phyloP scores from a whole-genome alignment of 2,329 filamentous ascomycete species.

The Neocatenulostroma microsporum region DNA sequence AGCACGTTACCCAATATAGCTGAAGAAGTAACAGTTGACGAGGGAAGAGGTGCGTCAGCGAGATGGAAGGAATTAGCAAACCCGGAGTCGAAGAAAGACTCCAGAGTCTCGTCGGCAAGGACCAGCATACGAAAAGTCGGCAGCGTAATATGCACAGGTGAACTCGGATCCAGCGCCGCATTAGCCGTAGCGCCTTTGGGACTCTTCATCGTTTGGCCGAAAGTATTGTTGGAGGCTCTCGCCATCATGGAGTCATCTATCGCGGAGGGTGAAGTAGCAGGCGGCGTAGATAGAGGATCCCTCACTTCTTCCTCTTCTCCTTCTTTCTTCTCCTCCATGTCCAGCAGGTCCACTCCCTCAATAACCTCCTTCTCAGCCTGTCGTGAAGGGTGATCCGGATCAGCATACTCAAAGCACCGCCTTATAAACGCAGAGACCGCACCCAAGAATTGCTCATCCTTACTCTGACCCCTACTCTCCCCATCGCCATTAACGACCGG shows the following conservation, averaged over 20 bases:
- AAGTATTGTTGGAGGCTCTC: slow-evolving; percentile 23
- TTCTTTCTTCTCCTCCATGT: slow-evolving; percentile 44
- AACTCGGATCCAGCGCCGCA: slow-evolving; percentile 80
- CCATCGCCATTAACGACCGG: slow-evolving; percentile 31
- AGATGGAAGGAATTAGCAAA: slow-evolving; percentile 91
- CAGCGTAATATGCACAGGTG: slow-evolving; percentile 89
- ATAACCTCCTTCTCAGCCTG: slow-evolving; percentile 45
- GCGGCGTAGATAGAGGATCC: background rate
- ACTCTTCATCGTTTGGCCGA: slow-evolving; percentile 42
- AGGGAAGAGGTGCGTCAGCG: slow-evolving; percentile 53
- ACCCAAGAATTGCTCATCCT: slow-evolving; percentile 81
- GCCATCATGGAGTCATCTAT: slow-evolving; percentile 20
- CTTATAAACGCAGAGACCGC: slow-evolving; percentile 94
- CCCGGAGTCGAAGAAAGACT: slow-evolving; percentile 95
- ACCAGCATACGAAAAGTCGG: slow-evolving; percentile 99
- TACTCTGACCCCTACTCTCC: slow-evolving; percentile 40
- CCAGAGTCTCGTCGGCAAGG: slow-evolving; percentile 86
- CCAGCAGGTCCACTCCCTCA: slow-evolving; percentile 60
- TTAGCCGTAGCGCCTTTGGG: slow-evolving; percentile 77
- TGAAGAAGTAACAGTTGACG: slow-evolving; percentile 45
- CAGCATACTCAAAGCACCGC: slow-evolving; percentile 95
- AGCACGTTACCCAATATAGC: too few species aligned
- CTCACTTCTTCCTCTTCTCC: background rate
- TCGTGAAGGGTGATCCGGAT: slow-evolving; percentile 58
- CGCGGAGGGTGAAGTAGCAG: background rate